Evolutionary conservation across 495 filamentous ascomycete genomes (phyloP).

Genomic region (Penicillium odoratum): DNA sequence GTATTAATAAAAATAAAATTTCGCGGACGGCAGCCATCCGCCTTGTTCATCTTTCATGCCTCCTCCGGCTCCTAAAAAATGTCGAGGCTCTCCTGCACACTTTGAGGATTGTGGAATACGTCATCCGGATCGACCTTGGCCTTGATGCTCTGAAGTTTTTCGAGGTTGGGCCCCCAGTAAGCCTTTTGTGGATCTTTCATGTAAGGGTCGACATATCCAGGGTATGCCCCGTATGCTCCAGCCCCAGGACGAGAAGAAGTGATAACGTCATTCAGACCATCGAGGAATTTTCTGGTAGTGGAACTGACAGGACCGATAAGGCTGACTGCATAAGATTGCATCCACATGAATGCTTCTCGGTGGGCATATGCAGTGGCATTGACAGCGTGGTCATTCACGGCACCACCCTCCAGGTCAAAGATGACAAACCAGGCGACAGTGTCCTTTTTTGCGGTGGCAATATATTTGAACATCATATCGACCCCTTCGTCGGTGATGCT

Average conservation of each 20-base stretch:
- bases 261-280: constrained; percentile 45
- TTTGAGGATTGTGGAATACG: constrained; percentile 64
- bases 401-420: constrained; percentile 46
- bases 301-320: constrained; percentile 39
- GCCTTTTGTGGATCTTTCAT: constrained; percentile 44
- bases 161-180: constrained; percentile 59
- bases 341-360: constrained; percentile 47
- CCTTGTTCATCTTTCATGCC: not conserved
- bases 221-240: constrained; percentile 50
- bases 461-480: constrained; percentile 40
- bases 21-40: not conserved
- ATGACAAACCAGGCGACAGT: constrained; percentile 45
- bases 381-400: constrained; percentile 36
- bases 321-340: constrained; percentile 45
- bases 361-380: constrained; percentile 47
- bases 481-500: constrained; percentile 36
- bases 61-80: not conserved
- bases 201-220: constrained; percentile 70
- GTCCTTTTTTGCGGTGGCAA: constrained; percentile 47
- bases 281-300: constrained; percentile 38
- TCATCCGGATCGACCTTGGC: constrained; percentile 54
- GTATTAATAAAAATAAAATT: not conserved
- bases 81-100: constrained; percentile 28
- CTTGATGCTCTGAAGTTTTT: constrained; percentile 54
- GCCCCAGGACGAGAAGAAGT: constrained; percentile 27